Evolutionary conservation across 2,329 filamentous ascomycete species (phyloP), one percentile per base, ranked within the genome.

Genomic region (Teratosphaeriaceae sp.): DNA sequence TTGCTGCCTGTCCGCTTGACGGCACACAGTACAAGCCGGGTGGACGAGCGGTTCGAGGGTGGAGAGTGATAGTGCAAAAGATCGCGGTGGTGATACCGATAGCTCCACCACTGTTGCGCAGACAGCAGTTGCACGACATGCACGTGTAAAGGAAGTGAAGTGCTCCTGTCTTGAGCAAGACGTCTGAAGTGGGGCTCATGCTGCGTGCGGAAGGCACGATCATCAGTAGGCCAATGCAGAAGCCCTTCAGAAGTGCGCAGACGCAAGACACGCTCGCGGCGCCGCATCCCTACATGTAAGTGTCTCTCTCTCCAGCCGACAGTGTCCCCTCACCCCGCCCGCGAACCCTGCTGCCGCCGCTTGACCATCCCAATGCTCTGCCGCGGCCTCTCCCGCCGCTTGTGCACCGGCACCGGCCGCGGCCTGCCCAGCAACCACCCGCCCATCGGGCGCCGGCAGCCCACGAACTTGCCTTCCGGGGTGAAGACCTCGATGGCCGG

Each of bases 401-500:
- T 70, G 44, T 71, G 65, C 18, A 65, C 65, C 19, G 69, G 64
- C n/a, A 70, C 65, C 12, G 66, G 69, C 21, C 77, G 76, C 59
- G 78, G 79, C 50, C 70, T 67, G 48, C 67, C 64, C 12, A 82
- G 62, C 46, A 82, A 45, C 76, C 81, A 88, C 5, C 79, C 85
- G 45, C 84, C 80, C 71, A 94, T 80, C 1, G 85, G 84, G 51
- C 61, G 63, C 26, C 87, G 72, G 8, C 70, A 67, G 1, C 75
- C 82, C 22, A 97, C 71, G 54, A 85, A 92, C 55, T 79, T 81
- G n/a, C 92, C 92, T 45, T 88, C 75, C 0, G 92, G 92, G 21
- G 78, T 85, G 57, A 84, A 96, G 0, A 97, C 79, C 52, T 97
- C 89, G 5, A 98, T 76, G 8, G 80, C 71, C 0, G 88, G 88